A percentile compares a stretch with the other conserved stretches of the same genome.
Conservation (phyloP, 371 early-diverging fungal species). For the Encephalitozoon hellem region DNA sequence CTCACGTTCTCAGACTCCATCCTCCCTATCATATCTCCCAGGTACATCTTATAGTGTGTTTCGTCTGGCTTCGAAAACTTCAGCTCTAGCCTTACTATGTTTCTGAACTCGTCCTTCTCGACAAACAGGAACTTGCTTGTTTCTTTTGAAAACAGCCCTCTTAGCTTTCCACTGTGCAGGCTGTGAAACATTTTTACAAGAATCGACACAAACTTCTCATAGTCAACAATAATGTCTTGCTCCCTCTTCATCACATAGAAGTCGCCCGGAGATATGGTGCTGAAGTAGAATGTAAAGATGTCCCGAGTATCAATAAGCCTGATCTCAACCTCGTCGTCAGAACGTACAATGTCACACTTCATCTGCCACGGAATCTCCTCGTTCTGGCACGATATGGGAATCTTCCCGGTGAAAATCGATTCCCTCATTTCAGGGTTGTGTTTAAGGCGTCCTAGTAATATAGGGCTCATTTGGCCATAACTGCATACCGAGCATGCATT, state of each 20-base stretch:
- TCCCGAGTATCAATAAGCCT: slow-evolving; percentile 53
- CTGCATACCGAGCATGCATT: neutral
- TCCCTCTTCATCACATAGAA: slow-evolving; percentile 60
- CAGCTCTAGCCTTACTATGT: slow-evolving; percentile 59
- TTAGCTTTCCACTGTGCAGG: slow-evolving; percentile 40
- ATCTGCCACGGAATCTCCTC: slow-evolving; percentile 38
- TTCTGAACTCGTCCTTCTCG: slow-evolving; percentile 60
- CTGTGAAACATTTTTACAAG: slow-evolving; percentile 54
- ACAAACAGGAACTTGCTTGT: slow-evolving; percentile 51
- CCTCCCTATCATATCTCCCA: slow-evolving; percentile 53
- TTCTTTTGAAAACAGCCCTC: slow-evolving; percentile 36
- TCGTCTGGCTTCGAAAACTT: slow-evolving; percentile 56
- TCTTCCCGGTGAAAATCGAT: slow-evolving; percentile 49
- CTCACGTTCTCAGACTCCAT: slow-evolving; percentile 55
- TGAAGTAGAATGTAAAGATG: slow-evolving; percentile 55
- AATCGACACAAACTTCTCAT: slow-evolving; percentile 49
- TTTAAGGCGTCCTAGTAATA: neutral
- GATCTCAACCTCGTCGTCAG: slow-evolving; percentile 42
- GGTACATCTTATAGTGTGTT: slow-evolving; percentile 54
- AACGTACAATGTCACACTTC: slow-evolving; percentile 48
- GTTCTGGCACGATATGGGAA: slow-evolving; percentile 34
- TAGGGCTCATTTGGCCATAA: neutral
- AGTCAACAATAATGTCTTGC: slow-evolving; percentile 61
- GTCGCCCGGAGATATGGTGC: slow-evolving; percentile 46
- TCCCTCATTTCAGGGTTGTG: slow-evolving; percentile 45